Conservation (phyloP, 768 basidiomycete genomes). For the Porpolomopsis calyptriformis region DNA sequence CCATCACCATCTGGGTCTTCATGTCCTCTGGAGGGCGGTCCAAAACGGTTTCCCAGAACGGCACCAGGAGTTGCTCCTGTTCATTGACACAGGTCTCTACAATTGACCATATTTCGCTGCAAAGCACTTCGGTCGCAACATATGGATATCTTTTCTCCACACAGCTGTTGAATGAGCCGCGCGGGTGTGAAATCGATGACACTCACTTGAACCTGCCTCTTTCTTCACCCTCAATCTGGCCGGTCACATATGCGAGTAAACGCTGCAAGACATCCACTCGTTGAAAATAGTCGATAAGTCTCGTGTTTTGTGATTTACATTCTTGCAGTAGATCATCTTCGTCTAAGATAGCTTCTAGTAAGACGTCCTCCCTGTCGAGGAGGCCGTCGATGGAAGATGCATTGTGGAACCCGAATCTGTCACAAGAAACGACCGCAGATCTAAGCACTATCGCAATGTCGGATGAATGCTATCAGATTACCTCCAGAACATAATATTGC, state of each 20-base stretch:
- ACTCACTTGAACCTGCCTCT: conserved; percentile 75
- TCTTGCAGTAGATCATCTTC: conserved; percentile 92
- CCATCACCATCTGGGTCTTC: conserved; percentile 78
- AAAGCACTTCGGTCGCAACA: conserved; percentile 88
- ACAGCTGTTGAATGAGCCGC: conserved; percentile 3
- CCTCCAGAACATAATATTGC: conserved; percentile 41
- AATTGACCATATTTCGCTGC: conserved; percentile 92
- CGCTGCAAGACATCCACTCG: conserved; percentile 71
- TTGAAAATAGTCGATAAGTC: conserved; percentile 81
- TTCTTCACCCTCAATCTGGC: conserved; percentile 75
- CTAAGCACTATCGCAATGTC: conserved; percentile 2
- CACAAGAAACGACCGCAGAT: not conserved
- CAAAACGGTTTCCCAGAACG: conserved; percentile 88
- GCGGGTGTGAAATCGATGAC: conserved; percentile 7
- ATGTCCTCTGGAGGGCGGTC: conserved; percentile 77
- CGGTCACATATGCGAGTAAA: conserved; percentile 76
- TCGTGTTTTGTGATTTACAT: conserved; percentile 88
- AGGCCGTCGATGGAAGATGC: conserved; percentile 82
- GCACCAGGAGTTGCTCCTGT: conserved; percentile 58
- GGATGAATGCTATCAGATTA: conserved; percentile 22
- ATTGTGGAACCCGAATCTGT: conserved; percentile 86
- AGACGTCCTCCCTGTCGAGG: conserved; percentile 81
- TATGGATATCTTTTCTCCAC: conserved; percentile 64
- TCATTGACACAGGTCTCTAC: conserved; percentile 78
- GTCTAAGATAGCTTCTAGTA: conserved; percentile 84